phyloP scores from a whole-genome alignment of 495 filamentous ascomycete genomes.

The Saxophila tyrrhenica region DNA sequence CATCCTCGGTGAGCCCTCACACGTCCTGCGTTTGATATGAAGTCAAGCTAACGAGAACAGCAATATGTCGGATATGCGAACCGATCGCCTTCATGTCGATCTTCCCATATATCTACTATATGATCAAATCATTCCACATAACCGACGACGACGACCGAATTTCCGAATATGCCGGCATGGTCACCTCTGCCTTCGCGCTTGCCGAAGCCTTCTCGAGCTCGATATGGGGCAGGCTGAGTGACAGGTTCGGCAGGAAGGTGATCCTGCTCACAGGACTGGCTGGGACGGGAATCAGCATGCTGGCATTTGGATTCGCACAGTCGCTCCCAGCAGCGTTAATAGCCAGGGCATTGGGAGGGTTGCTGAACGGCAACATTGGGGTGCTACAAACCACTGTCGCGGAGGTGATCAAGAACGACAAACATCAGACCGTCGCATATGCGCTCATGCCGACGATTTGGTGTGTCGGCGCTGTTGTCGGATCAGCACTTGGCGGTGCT shows the following conservation, averaged over 20 bases:
- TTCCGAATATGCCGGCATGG: slow-evolving; percentile 87
- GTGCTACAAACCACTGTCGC: slow-evolving; percentile 92
- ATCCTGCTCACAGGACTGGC: slow-evolving; percentile 77
- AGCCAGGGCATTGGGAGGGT: slow-evolving; percentile 76
- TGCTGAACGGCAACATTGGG: slow-evolving; percentile 92
- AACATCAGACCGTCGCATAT: slow-evolving; percentile 86
- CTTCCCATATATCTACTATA: slow-evolving; percentile 97
- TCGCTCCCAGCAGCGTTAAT: slow-evolving; percentile 75
- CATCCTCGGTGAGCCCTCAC: slow-evolving; percentile 17
- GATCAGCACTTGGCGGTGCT: slow-evolving; percentile 79
- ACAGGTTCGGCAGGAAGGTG: slow-evolving; percentile 84
- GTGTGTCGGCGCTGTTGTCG: slow-evolving; percentile 88
- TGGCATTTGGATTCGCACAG: slow-evolving; percentile 83
- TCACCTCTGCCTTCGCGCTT: slow-evolving; percentile 92
- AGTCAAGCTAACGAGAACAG: slow-evolving; percentile 35
- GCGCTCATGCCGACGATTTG: slow-evolving; percentile 96
- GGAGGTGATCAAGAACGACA: slow-evolving; percentile 80
- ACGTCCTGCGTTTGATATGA: not conserved
- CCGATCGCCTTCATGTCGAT: slow-evolving; percentile 99
- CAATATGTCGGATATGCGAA: slow-evolving; percentile 89
- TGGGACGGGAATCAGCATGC: slow-evolving; percentile 86
- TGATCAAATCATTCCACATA: slow-evolving; percentile 86
- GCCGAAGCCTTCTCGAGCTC: slow-evolving; percentile 86
- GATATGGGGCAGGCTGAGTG: slow-evolving; percentile 87
- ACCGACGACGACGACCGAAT: slow-evolving; percentile 68